Evolutionary conservation across 2,329 filamentous ascomycete species (phyloP).

Genomic region (Monilinia fructicola): DNA sequence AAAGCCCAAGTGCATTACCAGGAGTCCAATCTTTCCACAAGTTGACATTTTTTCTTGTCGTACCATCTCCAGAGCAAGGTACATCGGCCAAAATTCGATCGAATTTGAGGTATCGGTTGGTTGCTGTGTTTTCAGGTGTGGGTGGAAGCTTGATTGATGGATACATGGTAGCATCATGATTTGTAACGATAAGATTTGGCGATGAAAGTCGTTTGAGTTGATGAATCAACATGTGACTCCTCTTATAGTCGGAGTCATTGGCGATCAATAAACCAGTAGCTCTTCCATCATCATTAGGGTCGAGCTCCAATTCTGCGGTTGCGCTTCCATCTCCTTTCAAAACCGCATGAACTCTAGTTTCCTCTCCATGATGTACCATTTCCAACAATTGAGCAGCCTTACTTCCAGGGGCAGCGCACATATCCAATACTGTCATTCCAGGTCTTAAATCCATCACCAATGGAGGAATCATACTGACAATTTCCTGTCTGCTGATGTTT

Average conservation of each 20-base stretch:
- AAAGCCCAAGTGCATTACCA: conserved; percentile 80
- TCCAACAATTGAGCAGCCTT: conserved; percentile 95
- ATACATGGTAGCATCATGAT: conserved; percentile 95
- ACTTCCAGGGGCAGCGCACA: conserved; percentile 95
- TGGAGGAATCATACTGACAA: conserved; percentile 98
- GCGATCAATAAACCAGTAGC: conserved; percentile 90
- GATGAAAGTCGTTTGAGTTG: conserved; percentile 97
- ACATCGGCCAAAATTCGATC: conserved; percentile 96
- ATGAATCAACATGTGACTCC: conserved; percentile 94
- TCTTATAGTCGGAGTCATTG: conserved; percentile 95
- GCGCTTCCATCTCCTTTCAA: conserved; percentile 49
- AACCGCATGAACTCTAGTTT: conserved; percentile 75
- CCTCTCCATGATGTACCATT: conserved; percentile 89
- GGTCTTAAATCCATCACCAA: conserved; percentile 87
- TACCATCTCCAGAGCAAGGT: conserved; percentile 94
- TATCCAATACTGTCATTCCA: conserved; percentile 89
- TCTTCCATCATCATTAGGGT: conserved; percentile 74
- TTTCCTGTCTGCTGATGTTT: conserved; percentile 96
- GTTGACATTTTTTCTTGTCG: conserved; percentile 85
- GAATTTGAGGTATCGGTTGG: conserved; percentile 83
- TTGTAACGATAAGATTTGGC: conserved; percentile 93
- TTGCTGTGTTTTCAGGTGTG: conserved; percentile 53
- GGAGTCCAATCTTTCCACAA: conserved; percentile 96
- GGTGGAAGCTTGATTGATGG: conserved; percentile 84
- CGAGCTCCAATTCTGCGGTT: conserved; percentile 49